Conservation (phyloP, 2,329 filamentous ascomycete genomes). For the Sclerotinia minor region DNA sequence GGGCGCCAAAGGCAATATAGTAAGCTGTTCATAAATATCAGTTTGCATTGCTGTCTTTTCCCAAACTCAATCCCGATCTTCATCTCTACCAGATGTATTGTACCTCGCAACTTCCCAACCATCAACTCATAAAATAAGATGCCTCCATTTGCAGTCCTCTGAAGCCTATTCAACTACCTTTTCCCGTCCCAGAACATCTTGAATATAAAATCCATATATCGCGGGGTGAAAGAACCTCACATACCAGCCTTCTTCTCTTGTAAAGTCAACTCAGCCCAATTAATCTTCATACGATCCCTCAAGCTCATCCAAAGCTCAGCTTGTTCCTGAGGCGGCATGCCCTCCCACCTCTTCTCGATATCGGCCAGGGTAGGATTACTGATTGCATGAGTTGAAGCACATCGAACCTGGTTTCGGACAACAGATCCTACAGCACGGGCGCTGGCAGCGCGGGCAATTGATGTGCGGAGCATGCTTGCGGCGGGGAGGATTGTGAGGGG, state of each 20-base stretch:
- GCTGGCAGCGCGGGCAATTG: conserved; percentile 26
- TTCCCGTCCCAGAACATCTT: background rate
- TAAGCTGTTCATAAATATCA: conserved; percentile 64
- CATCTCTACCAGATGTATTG: background rate
- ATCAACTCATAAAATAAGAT: background rate
- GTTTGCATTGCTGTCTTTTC: conserved; percentile 5
- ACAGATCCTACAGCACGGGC: conserved; percentile 23
- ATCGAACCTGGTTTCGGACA: conserved; percentile 22
- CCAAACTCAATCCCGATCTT: background rate
- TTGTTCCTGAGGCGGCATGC: conserved; percentile 97
- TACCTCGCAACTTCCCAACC: background rate
- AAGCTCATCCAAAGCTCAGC: conserved; percentile 98
- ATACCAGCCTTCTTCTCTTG: conserved; percentile 99
- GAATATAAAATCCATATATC: background rate
- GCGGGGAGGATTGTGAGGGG: background rate
- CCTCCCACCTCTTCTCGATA: conserved; percentile 99
- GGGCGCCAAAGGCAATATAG: conserved; percentile 97
- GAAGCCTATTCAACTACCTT: background rate
- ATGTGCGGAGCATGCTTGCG: conserved; percentile 31
- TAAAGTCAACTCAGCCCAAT: conserved; percentile 91
- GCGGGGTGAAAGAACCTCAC: conserved; percentile 42
- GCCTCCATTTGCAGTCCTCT: background rate
- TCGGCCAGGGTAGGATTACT: conserved; percentile 96
- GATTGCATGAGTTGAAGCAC: conserved; percentile 72
- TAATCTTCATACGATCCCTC: conserved; percentile 97